Base-by-base conservation (phyloP, 164 flowering plant species). In the Liriodendron chinense region DNA sequence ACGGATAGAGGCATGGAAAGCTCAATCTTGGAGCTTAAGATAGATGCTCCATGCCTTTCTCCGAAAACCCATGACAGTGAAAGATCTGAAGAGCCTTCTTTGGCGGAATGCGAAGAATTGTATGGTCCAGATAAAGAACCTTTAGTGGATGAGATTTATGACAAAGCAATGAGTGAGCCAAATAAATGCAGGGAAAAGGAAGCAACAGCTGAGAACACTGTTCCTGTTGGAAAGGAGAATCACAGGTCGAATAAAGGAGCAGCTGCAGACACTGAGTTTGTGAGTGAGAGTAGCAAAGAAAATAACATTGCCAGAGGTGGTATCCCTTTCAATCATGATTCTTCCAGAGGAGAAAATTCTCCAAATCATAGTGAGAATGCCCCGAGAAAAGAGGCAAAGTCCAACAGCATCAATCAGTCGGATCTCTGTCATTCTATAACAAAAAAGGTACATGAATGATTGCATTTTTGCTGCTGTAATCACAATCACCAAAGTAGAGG, bases 41-140 rank as follows among this genome's bases (percentile, higher is more conserved):
- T 62, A 56, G 81, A 76, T 6, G 72, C 77, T 22, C 65, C 80
- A 23, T 72, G 71, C 78, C 74, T 53, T 74, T 64, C 82, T 73
- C 62, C 25, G 16, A 83, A 82, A 75, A 14, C 81, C 12, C 14
- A 76, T 65, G 73, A 62, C 26, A 80, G 69, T 77, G 85, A 77
- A 76, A 89, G 71, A 73, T 84, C 74, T 68, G 87, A 80, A 65
- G 94, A 89, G 72, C 89, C 78, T 70, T 89, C 90, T 69, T 68
- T 83, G 66, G 92, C 86, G 28, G 97, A 93, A 69, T 90, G 89
- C 84, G 96, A 91, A 85, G 98, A 89, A 78, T 73, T 91, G 74
- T 91, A 94, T 83, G 96, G 94, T 66, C 95, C 92, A 1, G 96
- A 92, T 28, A 89, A 84, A 82, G 92, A 87, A 78, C 92, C 88